A percentile compares a stretch with the other conserved stretches of the same genome.
phyloP scores from a whole-genome alignment of 192 early-diverging fungal species.

The Chytriomyces hyalinus region DNA sequence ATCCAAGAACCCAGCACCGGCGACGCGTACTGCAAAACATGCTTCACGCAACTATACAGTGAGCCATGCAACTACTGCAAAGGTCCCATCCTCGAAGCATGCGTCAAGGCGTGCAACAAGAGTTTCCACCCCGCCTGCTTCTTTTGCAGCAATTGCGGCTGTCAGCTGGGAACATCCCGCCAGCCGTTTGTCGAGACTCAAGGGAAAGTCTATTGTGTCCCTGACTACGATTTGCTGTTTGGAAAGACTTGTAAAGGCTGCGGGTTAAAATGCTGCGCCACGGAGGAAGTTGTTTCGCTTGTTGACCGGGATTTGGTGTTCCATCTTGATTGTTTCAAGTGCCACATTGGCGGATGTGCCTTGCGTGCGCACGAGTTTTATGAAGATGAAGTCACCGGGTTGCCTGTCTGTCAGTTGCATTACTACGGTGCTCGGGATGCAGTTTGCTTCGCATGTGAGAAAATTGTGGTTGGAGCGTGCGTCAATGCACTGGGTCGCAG shows the following conservation, averaged over 20 bases:
- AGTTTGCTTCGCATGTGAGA: constrained; percentile 42
- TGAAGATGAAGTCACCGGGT: constrained; percentile 26
- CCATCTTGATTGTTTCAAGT: constrained; percentile 44
- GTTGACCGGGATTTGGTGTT: constrained; percentile 22
- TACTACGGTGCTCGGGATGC: constrained; percentile 33
- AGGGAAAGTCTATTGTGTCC: constrained; percentile 48
- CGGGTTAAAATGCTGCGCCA: constrained; percentile 2
- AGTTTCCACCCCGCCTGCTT: constrained; percentile 49
- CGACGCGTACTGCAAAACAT: constrained; percentile 38
- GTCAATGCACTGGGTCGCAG: constrained; percentile 42
- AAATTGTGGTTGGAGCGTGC: constrained; percentile 36
- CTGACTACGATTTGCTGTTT: constrained; percentile 46
- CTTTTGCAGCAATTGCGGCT: constrained; percentile 50
- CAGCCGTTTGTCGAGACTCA: constrained; percentile 42
- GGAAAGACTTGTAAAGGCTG: constrained; percentile 35
- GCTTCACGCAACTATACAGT: constrained; percentile 33
- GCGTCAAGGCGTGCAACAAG: constrained; percentile 38
- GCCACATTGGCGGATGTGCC: constrained; percentile 26
- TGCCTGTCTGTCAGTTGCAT: constrained; percentile 46
- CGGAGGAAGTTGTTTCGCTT: constrained; percentile 15
- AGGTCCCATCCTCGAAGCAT: constrained; percentile 40
- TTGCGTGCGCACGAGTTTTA: constrained; percentile 22
- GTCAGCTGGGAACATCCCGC: neutral
- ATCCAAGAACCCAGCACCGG: constrained; percentile 38
- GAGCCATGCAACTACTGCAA: constrained; percentile 38